Base-by-base conservation (phyloP, 208 protist genomes). In the Phytomonas francai region DNA sequence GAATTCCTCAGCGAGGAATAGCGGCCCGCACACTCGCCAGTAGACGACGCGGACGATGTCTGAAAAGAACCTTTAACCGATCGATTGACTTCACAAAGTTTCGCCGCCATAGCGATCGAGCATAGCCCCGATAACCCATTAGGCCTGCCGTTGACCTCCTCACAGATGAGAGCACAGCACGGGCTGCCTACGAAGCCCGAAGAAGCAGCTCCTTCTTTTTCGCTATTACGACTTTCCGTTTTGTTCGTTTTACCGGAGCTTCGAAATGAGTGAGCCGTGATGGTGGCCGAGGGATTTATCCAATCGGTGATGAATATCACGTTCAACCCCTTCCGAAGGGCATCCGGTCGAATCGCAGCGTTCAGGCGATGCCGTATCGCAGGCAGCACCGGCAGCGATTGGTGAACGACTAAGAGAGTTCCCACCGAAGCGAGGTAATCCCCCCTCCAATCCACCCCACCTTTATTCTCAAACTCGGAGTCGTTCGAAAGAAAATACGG, bases 231-330 rank as follows among this genome's bases (percentile, higher is more conserved):
- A 14, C 39, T 45, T 45, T 2, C 39, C 39, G n/a, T 16, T 16
- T 22, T 45, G 39, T 14, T 45, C 11, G 11, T 45, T n/a, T n/a
- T n/a, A n/a, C n/a, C 39, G 19, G 39, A 45, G 39, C 39, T 16
- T 45, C 11, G 39, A 45, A 45, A 45, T 2, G 19, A 16, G 19
- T 45, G 39, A 22, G 49, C 27, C 25, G 72, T 59, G 29, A n/a
- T n/a, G n/a, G n/a, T n/a, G n/a, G 67, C 28, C 7, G 54, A 49
- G 6, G 68, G 70, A 54, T 70, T 83, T 62, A 78, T 74, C 84
- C 81, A 87, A 29, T 85, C 81, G 7, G 74, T 81, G 0, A 87
- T 60, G 11, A 90, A 59, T 45, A 90, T 36, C 27, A 90, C 54
- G 58, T 79, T 63, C 5, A 87, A 73, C 27, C 73, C 61, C 22